Conservation (phyloP, 495 filamentous ascomycete species). For the Tuber magnatum region DNA sequence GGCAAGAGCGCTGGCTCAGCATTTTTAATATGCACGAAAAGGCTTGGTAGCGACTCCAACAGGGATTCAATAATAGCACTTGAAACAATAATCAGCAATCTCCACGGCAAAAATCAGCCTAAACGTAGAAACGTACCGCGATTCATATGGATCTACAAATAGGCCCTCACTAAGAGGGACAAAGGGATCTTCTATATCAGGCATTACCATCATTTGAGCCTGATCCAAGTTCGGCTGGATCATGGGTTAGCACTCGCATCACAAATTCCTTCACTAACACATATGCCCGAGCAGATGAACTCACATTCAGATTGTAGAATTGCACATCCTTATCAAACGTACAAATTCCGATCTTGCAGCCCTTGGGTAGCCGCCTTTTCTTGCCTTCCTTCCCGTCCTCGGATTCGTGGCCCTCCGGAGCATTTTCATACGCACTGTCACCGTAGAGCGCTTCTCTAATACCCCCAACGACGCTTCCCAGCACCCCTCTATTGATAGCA, state of each 20-base stretch:
- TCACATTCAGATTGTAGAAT: constrained; percentile 87
- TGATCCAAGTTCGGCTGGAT: constrained; percentile 64
- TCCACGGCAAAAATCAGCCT: constrained; percentile 6
- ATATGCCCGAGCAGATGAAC: constrained; percentile 35
- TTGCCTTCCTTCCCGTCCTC: constrained; percentile 55
- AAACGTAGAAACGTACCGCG: constrained; percentile 52
- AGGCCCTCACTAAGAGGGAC: constrained; percentile 84
- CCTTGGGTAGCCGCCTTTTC: constrained; percentile 60
- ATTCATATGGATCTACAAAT: constrained; percentile 93
- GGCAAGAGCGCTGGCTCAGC: constrained; percentile 83
- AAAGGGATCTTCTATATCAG: constrained; percentile 95
- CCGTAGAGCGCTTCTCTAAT: constrained; percentile 79
- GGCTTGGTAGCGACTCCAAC: constrained; percentile 66
- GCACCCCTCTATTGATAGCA: constrained; percentile 75
- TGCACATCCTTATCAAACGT: constrained; percentile 94
- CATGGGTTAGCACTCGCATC: constrained; percentile 26
- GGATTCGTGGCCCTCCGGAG: constrained; percentile 46
- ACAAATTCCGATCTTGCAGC: constrained; percentile 86
- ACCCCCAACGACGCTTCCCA: constrained; percentile 87
- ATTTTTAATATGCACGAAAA: constrained; percentile 79
- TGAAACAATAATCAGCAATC: constrained; percentile 5
- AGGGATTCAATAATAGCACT: constrained; percentile 75
- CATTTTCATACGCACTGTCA: constrained; percentile 44
- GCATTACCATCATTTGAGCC: constrained; percentile 98
- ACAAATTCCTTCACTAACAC: not conserved